Evolutionary conservation across 768 basidiomycete species (phyloP).

Genomic region (Tricholoma hemisulphureum): DNA sequence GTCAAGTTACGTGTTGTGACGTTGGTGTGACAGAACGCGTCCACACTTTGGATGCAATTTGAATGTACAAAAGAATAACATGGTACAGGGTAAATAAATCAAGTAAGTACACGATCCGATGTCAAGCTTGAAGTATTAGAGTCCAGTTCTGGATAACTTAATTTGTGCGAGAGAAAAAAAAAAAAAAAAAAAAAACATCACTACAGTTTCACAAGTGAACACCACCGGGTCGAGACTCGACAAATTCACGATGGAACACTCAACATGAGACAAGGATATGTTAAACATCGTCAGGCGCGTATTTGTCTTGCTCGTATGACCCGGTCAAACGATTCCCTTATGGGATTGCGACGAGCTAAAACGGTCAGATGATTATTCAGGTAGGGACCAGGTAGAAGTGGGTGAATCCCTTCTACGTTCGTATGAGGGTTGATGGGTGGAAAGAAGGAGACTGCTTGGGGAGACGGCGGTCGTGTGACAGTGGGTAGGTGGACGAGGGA

Average conservation of each 20-base stretch:
- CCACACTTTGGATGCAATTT: slow-evolving; percentile 4
- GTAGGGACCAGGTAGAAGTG: slow-evolving; percentile 71
- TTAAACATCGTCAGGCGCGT: slow-evolving; percentile 19
- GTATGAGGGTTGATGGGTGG: slow-evolving; percentile 56
- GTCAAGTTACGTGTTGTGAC: slow-evolving; percentile 6
- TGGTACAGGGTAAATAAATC: neutral
- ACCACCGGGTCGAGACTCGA: neutral
- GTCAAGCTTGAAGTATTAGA: neutral
- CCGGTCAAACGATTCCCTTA: slow-evolving; percentile 69
- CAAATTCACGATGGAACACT: neutral
- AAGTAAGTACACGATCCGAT: neutral
- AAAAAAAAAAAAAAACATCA: neutral
- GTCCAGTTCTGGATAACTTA: neutral
- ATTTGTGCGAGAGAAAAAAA: neutral
- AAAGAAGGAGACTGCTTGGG: slow-evolving; percentile 59
- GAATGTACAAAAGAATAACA: too few species aligned
- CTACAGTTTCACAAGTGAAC: neutral
- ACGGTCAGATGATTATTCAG: slow-evolving; percentile 69
- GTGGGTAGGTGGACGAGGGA: slow-evolving; percentile 55
- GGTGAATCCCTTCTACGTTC: slow-evolving; percentile 61
- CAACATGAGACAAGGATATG: neutral
- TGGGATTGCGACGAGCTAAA: slow-evolving; percentile 59
- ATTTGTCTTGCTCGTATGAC: slow-evolving; percentile 56
- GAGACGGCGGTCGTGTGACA: slow-evolving; percentile 43
- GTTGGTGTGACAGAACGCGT: slow-evolving; percentile 18